Base-by-base conservation (phyloP, 2,329 filamentous ascomycete genomes). In the Xylariomycetidae sp. region DNA sequence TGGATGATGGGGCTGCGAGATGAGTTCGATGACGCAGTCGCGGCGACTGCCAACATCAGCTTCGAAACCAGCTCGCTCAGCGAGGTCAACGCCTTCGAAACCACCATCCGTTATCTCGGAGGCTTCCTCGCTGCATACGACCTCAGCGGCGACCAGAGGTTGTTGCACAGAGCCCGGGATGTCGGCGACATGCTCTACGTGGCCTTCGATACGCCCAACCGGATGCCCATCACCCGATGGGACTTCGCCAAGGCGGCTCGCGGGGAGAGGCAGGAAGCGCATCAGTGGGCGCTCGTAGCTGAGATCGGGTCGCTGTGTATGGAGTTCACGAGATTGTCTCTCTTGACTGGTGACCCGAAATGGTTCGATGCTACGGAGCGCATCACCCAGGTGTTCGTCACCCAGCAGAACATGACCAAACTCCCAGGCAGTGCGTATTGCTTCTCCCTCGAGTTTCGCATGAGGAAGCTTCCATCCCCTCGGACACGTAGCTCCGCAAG, bases 1-100 rank as follows among this genome's bases (percentile, higher is more conserved):
- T 54, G 53, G 50, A 70, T 72, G 13, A 68, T 71, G 65, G 64
- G 56, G 2, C 36, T 71, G 31, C 48, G 59, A 2, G 52, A 61
- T 2, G 68, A 72, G 32, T 70, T 72, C 35, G 53, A 62, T 18
- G 43, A 57, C 23, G 67, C 67, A 4, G 58, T 69, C 6, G 49
- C 52, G 23, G 64, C 61, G 10, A 46, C 63, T 4, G 35, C 35
- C 14, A 50, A 55, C 8, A 65, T 72, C 37, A 61, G 69, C 47
- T 72, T 69, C 26, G 53, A 51, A 8, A 57, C 50, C 1, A 58
- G 57, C 22, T 48, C 41, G 1, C 30, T 42, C 12, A 37, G 38
- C 1, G 43, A 50, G 8, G 35, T 60, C 19, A 62, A 58, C 38
- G 46, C 59, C 9, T 63, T 63, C 38, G 59, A 64, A 40, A 59